Percentiles rank a stretch among this genome's conserved stretches.
These are phyloP conservation scores for Skeletonema tropicum DNA, from an alignment of 108 stramenopile genomes.

Conservation along the genomic window DNA sequence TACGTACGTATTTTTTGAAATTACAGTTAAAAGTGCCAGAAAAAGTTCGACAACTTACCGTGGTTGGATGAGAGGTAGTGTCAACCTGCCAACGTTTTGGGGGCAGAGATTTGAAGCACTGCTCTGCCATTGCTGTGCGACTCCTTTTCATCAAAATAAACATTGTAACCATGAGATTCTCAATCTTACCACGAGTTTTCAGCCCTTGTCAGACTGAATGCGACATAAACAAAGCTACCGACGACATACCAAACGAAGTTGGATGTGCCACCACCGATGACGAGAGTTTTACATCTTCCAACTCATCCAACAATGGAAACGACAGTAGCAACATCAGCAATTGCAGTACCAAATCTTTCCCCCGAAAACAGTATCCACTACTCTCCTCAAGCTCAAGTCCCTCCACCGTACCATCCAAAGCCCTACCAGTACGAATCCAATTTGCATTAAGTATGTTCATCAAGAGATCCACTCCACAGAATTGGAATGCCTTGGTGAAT, in stretches of 20 bases:
- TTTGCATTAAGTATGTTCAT: slow-evolving; percentile 1
- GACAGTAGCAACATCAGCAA: neutral
- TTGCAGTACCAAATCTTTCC: neutral
- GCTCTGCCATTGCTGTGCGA: no score
- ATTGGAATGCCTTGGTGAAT: neutral
- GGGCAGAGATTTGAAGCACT: no score
- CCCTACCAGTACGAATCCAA: neutral
- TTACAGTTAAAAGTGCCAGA: no score
- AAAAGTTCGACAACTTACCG: no score
- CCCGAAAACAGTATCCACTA: neutral
- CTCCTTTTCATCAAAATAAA: no score
- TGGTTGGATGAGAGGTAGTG: no score
- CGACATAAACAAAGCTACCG: neutral
- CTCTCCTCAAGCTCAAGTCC: neutral
- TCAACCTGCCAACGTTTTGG: no score
- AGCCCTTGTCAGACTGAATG: neutral
- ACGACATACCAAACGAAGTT: neutral
- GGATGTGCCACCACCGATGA: neutral
- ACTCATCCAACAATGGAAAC: neutral
- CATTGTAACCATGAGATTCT: slow-evolving; percentile 4
- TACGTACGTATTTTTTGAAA: no score
- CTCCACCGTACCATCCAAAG: neutral
- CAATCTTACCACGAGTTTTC: neutral
- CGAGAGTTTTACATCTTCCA: neutral
- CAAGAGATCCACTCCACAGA: neutral